A percentile compares a stretch with the other conserved stretches of the same genome.
Evolutionary conservation across 2,329 filamentous ascomycete species (phyloP).

Genomic region (Dothistroma septosporum): DNA sequence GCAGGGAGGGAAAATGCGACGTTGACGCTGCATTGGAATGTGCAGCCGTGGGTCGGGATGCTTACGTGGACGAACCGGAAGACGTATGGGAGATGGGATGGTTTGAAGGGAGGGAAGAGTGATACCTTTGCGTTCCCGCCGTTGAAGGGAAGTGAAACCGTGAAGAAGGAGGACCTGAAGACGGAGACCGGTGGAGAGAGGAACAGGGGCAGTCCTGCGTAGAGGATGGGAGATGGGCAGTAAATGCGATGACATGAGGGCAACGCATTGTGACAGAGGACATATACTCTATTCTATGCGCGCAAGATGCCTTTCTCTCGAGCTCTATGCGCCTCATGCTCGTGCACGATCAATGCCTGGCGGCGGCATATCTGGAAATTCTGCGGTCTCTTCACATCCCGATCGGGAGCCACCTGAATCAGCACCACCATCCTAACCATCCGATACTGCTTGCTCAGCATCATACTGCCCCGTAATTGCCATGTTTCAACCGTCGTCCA

Average conservation of each 20-base stretch:
- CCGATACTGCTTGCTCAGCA: neutral
- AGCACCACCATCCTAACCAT: neutral
- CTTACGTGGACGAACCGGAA: conserved; percentile 66
- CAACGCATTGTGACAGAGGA: neutral
- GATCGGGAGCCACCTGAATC: neutral
- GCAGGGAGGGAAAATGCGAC: conserved; percentile 69
- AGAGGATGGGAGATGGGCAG: conserved; percentile 4
- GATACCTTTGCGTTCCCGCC: conserved; percentile 61
- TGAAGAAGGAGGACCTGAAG: conserved; percentile 44
- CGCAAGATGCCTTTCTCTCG: neutral
- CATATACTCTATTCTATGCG: neutral
- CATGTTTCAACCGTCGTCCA: no score
- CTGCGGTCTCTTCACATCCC: neutral
- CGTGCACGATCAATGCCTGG: neutral
- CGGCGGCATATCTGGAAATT: neutral
- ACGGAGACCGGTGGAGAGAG: conserved; percentile 49
- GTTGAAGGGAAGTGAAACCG: conserved; percentile 56
- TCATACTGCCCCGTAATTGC: neutral
- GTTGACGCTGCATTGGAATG: conserved; percentile 85
- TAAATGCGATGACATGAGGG: neutral
- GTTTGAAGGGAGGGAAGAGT: conserved; percentile 61
- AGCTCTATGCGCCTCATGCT: neutral
- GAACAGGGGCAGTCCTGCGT: conserved; percentile 42
- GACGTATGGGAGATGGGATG: conserved; percentile 58
- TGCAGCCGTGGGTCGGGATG: conserved; percentile 92